Evolutionary conservation across 2,329 filamentous ascomycete species (phyloP), one percentile per base, ranked within the genome.

Genomic region (Knufia petricola): DNA sequence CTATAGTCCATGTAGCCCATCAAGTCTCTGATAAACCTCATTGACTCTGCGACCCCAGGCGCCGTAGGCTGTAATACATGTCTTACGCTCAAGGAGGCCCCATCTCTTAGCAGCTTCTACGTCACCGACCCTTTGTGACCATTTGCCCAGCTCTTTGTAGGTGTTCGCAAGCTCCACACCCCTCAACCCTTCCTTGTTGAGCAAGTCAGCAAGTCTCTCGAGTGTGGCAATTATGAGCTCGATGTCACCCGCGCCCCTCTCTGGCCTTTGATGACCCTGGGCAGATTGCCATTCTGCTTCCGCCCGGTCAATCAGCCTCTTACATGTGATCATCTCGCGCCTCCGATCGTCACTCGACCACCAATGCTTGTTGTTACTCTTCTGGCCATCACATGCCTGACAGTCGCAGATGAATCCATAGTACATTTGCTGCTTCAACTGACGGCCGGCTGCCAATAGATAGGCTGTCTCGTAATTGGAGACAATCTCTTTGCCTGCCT

Each of bases 331-430:
- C 15, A n/a, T 36, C 7, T 36, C 15, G 10, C 15, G 15, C 15
- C 32, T n/a, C n/a, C n/a, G n/a, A 36, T 36, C 15, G 7, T 13
- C 32, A 4, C 6, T 36, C 32, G 32, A 36, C 32, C 7, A n/a
- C 15, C 32, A 36, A 8, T n/a, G 32, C 32, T 36, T n/a, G 53
- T 53, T 55, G 40, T 54, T 53, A 24, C 50, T 53, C 7, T 20
- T 54, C 17, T 49, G 42, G 15, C 7, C 7, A 36, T n/a, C 4
- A 41, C 55, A 57, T 4, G 53, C 55, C 38, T 55, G 51, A 34
- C 55, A 57, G 10, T 19, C 9, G 40, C 55, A 57, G 20, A 40
- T 40, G 37, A 57, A 57, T 2, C 53, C 55, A 28, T 57, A 57
- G 43, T 57, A 49, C 45, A 54, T 51, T 37, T 42, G 53, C 41